Percentiles rank a stretch among this genome's conserved stretches.
phyloP scores from a whole-genome alignment of 2,329 filamentous ascomycete genomes.

The Monosporascus ibericus region DNA sequence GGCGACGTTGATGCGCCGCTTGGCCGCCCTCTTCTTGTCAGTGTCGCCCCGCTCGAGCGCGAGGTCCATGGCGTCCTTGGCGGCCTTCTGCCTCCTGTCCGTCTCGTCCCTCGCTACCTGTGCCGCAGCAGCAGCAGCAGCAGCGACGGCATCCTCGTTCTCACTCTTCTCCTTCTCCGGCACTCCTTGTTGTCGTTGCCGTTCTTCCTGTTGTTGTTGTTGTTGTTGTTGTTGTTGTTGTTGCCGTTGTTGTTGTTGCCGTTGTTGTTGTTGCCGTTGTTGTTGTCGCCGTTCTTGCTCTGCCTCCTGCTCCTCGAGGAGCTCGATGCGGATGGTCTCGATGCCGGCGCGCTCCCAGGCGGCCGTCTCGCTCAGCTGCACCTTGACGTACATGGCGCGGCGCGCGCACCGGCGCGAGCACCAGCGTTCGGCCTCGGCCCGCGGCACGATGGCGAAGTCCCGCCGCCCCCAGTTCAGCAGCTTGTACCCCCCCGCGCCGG shows the following conservation, averaged over 20 bases:
- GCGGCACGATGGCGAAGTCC: conserved; percentile 62
- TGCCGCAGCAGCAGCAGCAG: conserved; percentile 15
- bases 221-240: conserved; percentile 5
- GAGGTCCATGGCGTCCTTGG: conserved; percentile 20
- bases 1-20: conserved; percentile 37
- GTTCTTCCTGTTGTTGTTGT: conserved; percentile 5
- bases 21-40: conserved; percentile 23
- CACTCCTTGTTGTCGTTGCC: conserved; percentile 9
- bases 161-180: conserved; percentile 7
- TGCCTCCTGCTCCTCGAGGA: conserved; percentile 61
- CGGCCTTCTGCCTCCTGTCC: conserved; percentile 28
- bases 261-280: no score
- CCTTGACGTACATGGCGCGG: conserved; percentile 76
- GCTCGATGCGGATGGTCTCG: conserved; percentile 49
- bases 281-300: neutral
- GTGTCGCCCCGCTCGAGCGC: conserved; percentile 26
- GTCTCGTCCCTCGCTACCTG: conserved; percentile 38
- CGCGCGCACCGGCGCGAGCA: conserved; percentile 75
- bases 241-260: conserved; percentile 11
- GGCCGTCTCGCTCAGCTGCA: conserved; percentile 79
- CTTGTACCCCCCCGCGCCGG: conserved; percentile 57
- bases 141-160: conserved; percentile 10
- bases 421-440: conserved; percentile 75
- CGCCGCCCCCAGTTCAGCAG: conserved; percentile 48
- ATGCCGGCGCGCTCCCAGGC: conserved; percentile 72